Evolutionary conservation across 257 asterid genomes (phyloP), one percentile per base, ranked within the genome.

Genomic region (Cruciata laevipes): DNA sequence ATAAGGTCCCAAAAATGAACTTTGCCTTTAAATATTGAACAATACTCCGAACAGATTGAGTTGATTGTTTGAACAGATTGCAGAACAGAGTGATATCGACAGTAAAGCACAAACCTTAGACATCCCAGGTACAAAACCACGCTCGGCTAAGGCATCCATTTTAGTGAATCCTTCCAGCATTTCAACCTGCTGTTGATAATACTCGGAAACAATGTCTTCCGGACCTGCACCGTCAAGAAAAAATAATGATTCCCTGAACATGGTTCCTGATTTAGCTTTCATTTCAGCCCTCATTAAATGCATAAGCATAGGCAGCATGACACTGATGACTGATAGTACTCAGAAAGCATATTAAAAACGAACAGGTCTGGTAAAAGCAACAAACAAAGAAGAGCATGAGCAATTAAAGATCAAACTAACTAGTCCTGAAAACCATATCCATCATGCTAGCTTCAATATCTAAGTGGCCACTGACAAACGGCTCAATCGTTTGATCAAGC

Each of bases 141-240:
- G 81, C 33, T 79, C 86, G 1, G 83, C 78, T 67, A 81, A 76
- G 69, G 78, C 76, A 74, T 81, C 86, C 86, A 81, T 81, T 78
- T 78, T 81, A 69, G 67, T 81, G 72, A 81, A 81, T 14, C 86
- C 81, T 66, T 68, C 86, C 30, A 81, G 76, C 86, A 81, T 81
- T 73, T 81, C 86, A 17, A 78, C 86, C 47, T 78, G 87, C 56
- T 82, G 87, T 58, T 82, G 84, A 74, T 82, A 82, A 61, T 82
- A 82, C 37, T 77, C 85, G 1, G 87, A 84, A 9, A 83, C 75
- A 23, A 70, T 71, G 66, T 83, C 83, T 75, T 83, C 87, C 35
- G 78, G 72, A 61, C 81, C 87, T 75, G 74, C 69, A 77, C 38
- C 69, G 71, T 58, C 77, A 73, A 63, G 25, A 8, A 17, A 58